Conservation (phyloP, 2,329 filamentous ascomycete genomes). For the Fusarium multiceps region DNA sequence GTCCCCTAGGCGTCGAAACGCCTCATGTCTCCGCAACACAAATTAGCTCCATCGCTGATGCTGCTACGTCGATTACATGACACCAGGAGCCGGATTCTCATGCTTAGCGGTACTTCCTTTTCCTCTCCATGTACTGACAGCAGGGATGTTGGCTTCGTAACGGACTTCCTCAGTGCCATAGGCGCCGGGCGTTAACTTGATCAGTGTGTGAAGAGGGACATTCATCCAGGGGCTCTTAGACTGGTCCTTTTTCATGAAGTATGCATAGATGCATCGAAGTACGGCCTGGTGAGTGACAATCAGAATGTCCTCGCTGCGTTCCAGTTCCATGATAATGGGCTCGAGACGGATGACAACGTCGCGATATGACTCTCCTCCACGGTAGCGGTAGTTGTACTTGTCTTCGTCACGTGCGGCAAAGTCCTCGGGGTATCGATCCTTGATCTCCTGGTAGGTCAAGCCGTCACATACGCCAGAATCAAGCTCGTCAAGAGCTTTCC, state of each 20-base stretch:
- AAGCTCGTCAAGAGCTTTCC: slow-evolving; percentile 98
- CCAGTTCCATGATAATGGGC: slow-evolving; percentile 99
- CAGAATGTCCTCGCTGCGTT: slow-evolving; percentile 94
- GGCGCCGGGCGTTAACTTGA: slow-evolving; percentile 93
- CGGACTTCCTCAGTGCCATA: slow-evolving; percentile 93
- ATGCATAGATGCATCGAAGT: slow-evolving; percentile 95
- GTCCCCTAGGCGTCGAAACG: background rate
- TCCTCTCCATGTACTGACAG: slow-evolving; percentile 94
- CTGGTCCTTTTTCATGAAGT: slow-evolving; percentile 98
- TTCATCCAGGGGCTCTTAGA: slow-evolving; percentile 98
- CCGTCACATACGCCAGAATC: slow-evolving; percentile 97
- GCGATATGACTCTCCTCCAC: slow-evolving; percentile 93
- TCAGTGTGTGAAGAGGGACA: slow-evolving; percentile 93
- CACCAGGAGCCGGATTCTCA: slow-evolving; percentile 67
- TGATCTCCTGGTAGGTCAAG: slow-evolving; percentile 95
- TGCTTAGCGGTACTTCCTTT: slow-evolving; percentile 95
- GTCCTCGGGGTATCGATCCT: slow-evolving; percentile 90
- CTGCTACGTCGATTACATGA: slow-evolving; percentile 40
- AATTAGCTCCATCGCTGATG: background rate
- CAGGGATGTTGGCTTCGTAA: slow-evolving; percentile 90
- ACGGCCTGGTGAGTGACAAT: slow-evolving; percentile 99
- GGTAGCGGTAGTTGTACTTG: slow-evolving; percentile 99
- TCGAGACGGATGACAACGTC: slow-evolving; percentile 98
- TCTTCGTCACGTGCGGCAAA: slow-evolving; percentile 96
- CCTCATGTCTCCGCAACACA: background rate